Evolutionary conservation across 1,284 basidiomycete genomes (phyloP).

Genomic region (Cutaneotrichosporon dermatis): DNA sequence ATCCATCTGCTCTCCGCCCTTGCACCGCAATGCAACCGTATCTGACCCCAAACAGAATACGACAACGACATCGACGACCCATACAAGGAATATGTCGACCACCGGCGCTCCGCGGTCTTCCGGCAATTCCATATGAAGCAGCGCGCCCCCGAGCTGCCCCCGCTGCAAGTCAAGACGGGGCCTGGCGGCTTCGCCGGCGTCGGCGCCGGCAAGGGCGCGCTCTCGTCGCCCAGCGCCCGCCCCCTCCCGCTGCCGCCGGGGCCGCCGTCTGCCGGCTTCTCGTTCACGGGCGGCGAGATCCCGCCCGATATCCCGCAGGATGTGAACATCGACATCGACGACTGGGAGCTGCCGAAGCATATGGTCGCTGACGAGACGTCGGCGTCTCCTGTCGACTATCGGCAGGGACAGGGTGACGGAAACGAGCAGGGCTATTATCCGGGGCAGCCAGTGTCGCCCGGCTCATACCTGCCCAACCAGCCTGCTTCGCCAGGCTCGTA

Average conservation of each 20-base stretch:
- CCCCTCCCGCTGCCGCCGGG: not conserved
- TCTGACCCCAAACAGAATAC: too few species aligned
- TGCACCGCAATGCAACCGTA: too few species aligned
- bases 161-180: constrained; percentile 3
- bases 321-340: not conserved
- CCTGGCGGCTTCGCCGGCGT: constrained; percentile 1
- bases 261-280: not conserved
- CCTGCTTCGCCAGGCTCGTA: not conserved
- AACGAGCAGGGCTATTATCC: not conserved
- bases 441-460: not conserved
- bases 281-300: not conserved
- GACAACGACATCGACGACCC: constrained; percentile 38
- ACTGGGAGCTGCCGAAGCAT: constrained; percentile 1
- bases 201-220: not conserved
- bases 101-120: constrained; percentile 41
- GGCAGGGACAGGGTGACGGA: too few species aligned
- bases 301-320: not conserved
- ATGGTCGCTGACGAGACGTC: not conserved
- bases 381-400: too few species aligned
- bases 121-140: constrained; percentile 20
- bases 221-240: not conserved
- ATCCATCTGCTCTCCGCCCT: too few species aligned
- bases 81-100: constrained; percentile 18
- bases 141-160: constrained; percentile 11
- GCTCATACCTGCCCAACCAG: not conserved